These are phyloP conservation scores for Tricholoma flavovirens DNA, from an alignment of 768 basidiomycete genomes.

Conservation along the genomic window DNA sequence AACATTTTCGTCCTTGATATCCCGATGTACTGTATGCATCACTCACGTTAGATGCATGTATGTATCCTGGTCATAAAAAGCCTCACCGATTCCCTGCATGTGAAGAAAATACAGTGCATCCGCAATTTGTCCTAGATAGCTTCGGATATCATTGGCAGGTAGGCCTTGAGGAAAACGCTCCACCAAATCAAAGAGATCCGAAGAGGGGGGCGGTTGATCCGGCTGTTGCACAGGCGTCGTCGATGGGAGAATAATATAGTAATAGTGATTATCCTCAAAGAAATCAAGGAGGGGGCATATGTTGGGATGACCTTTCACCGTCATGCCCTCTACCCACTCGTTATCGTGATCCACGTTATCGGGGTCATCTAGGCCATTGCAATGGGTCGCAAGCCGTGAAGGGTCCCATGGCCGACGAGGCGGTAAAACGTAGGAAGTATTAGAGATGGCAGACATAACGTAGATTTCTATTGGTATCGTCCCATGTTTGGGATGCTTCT, in stretches of 20 bases:
- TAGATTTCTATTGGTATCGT: constrained; percentile 98
- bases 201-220: constrained; percentile 50
- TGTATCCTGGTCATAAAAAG: neutral
- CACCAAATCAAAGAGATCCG: constrained; percentile 93
- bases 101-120: constrained; percentile 90
- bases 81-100: constrained; percentile 81
- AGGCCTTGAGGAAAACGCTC: constrained; percentile 86
- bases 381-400: constrained; percentile 33
- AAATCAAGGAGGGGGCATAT: constrained; percentile 94
- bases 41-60: constrained; percentile 7
- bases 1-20: constrained; percentile 97
- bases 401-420: constrained; percentile 83
- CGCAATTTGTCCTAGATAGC: constrained; percentile 89
- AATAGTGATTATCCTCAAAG: constrained; percentile 95
- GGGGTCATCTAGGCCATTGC: constrained; percentile 17
- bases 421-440: constrained; percentile 74
- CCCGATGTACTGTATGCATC: constrained; percentile 76
- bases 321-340: constrained; percentile 63
- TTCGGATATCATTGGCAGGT: constrained; percentile 64
- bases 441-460: constrained; percentile 87
- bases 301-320: constrained; percentile 88
- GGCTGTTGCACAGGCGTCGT: constrained; percentile 55
- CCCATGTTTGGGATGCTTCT: constrained; percentile 89
- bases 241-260: constrained; percentile 87
- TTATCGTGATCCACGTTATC: constrained; percentile 20